Evolutionary conservation across 768 basidiomycete species (phyloP).

Genomic region (Mycena olivaceomarginata): DNA sequence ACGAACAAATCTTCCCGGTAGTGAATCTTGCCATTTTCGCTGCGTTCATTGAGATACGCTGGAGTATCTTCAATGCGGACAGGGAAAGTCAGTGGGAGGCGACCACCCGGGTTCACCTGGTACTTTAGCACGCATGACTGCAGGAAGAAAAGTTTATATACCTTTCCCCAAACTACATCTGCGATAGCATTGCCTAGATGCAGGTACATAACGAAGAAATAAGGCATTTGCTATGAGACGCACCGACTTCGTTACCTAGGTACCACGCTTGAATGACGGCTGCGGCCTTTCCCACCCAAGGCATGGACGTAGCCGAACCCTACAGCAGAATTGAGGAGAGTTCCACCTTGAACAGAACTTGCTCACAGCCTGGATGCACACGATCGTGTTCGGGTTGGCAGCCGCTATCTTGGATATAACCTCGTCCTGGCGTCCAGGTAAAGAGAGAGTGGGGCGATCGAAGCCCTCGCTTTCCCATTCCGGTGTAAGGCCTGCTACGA

Average conservation of each 20-base stretch:
- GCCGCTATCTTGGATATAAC: slow-evolving; percentile 70
- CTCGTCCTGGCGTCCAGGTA: slow-evolving; percentile 79
- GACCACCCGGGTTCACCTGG: slow-evolving; percentile 74
- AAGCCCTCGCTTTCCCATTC: slow-evolving; percentile 89
- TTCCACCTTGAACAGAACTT: not conserved
- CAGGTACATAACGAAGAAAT: not conserved
- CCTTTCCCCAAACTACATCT: slow-evolving; percentile 76
- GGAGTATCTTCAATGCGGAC: slow-evolving; percentile 77
- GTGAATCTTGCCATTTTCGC: slow-evolving; percentile 75
- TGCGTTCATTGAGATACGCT: slow-evolving; percentile 73
- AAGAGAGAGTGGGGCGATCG: slow-evolving; percentile 75
- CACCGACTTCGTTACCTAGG: slow-evolving; percentile 73
- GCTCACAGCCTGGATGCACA: slow-evolving; percentile 77
- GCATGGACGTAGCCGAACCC: slow-evolving; percentile 86
- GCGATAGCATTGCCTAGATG: slow-evolving; percentile 73
- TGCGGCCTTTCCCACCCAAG: slow-evolving; percentile 77
- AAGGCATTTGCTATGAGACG: not conserved
- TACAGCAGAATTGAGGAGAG: slow-evolving; percentile 45
- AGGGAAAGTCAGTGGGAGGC: slow-evolving; percentile 78
- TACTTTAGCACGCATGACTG: not conserved
- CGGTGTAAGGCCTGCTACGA: slow-evolving; percentile 77
- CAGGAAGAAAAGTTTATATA: not conserved
- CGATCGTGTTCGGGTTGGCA: slow-evolving; percentile 75
- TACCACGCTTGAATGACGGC: slow-evolving; percentile 80
- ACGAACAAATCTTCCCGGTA: slow-evolving; percentile 75